Conservation (phyloP, 2,329 filamentous ascomycete genomes). For the Ceratocystis variospora region DNA sequence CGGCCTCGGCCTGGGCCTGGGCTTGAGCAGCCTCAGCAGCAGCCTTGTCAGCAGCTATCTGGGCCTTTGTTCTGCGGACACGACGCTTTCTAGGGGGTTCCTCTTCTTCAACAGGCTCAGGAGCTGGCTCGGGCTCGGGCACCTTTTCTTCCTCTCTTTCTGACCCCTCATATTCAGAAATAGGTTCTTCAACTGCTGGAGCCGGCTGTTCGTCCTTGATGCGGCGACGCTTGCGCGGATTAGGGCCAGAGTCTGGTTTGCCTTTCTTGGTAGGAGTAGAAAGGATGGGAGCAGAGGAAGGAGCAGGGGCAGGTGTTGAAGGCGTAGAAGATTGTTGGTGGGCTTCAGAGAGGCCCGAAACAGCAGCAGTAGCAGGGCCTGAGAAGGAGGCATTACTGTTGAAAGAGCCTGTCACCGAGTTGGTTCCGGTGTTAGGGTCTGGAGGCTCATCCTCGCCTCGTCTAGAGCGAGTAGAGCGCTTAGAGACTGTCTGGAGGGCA, state of each 20-base stretch:
- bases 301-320: conserved; percentile 2
- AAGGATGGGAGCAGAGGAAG: not conserved
- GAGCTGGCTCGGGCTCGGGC: conserved; percentile 21
- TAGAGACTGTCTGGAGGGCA: conserved; percentile 23
- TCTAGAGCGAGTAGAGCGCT: conserved; percentile 21
- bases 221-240: conserved; percentile 16
- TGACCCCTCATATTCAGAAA: not conserved
- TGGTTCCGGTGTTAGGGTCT: conserved; percentile 24
- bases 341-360: not conserved
- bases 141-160: conserved; percentile 19
- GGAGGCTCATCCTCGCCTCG: conserved; percentile 26
- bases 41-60: conserved; percentile 16
- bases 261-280: conserved; percentile 4
- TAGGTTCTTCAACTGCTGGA: not conserved
- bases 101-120: conserved; percentile 25
- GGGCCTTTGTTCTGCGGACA: conserved; percentile 11
- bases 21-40: conserved; percentile 12
- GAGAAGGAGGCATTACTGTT: conserved; percentile 24
- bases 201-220: conserved; percentile 11
- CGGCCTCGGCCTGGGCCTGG: not conserved
- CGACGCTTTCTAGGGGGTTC: conserved; percentile 27
- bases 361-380: not conserved
- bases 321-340: not conserved
- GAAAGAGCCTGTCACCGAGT: conserved; percentile 25
- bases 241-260: not conserved